Evolutionary conservation across 345 rosid species (phyloP), one percentile per base, ranked within the genome.

Genomic region (Crucihimalaya himalaica): DNA sequence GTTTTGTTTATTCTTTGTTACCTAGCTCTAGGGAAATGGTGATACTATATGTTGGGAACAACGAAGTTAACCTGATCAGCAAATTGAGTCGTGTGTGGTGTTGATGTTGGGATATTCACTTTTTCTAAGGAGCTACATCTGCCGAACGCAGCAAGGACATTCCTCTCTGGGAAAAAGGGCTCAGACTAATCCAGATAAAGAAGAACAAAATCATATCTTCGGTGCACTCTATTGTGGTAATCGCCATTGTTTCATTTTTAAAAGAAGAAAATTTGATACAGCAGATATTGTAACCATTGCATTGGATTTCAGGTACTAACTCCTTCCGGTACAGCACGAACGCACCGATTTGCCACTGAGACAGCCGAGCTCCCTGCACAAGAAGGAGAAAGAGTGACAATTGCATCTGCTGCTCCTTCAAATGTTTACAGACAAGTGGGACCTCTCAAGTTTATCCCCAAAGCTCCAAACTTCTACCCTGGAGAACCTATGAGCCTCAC

Each of bases 91-190:
- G 74, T 84, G 81, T 85, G 73, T 81, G 87, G 83, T 85, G 88
- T 92, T 89, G 97, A 95, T 95, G 84, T 78, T 83, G 92, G 83
- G 89, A 92, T 80, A 90, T 87, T 90, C 93, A 90, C 96, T 85
- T 90, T 83, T 83, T 85, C 96, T 92, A 95, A 92, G 99, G 99
- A 87, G 82, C 91, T 90, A 82, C 97, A 87, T 90, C 89, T 95
- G 88, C 91, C 91, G 96, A 88, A 95, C 99, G 97, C 99, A 92
- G 97, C 91, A 90, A 85, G 85, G 97, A 92, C 71, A 82, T 88
- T 81, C 90, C 99, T 74, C 89, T 88, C 28, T 95, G 97, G 97
- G 87, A 86, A 80, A 84, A 88, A 72, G 96, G 96, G 81, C 90
- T 95, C 69, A 85, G 88, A 70, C 88, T 89, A 50, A 82, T 92